Base-by-base conservation (phyloP, 768 basidiomycete genomes). In the Leucosporidium creatinivorum region DNA sequence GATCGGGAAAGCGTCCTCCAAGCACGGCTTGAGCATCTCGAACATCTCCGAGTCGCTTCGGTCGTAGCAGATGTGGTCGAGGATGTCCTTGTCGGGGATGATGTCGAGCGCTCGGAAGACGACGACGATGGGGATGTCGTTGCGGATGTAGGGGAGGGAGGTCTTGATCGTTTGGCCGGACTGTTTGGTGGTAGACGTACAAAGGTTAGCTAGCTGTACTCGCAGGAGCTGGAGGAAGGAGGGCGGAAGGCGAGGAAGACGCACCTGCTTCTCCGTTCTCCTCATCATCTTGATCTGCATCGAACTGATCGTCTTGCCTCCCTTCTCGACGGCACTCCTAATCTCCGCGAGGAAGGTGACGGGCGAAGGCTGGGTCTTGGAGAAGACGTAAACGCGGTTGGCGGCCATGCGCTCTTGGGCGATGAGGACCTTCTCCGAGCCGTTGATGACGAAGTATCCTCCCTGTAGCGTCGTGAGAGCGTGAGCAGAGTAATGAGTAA, bases 401-500 rank as follows among this genome's bases (percentile, higher is more conserved):
- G 92, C 93, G 15, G 96, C 94, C 93, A 98, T 98, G 61, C 96
- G 87, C 78, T 99, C 96, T 79, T 99, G 96, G 2, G 96, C 96
- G 78, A 99, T 99, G 69, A 99, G 83, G n/a, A 99, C 96, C 79
- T 99, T 99, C 78, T 99, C 96, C 3, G 96, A 98, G 18, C 96
- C 96, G 74, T 97, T 98, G 81, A 99, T 97, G 77, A 99, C 91
- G 78, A 99, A 99, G 78, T 99, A 99, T 58, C 96, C 96, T 78
- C 96, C 96, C 49, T 93, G 74, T 17, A 8, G 12, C 23, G 12
- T 8, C 10, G 17, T 49, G 21, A n/a, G 4, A 30, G 31, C 4
- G 54, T 62, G 58, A 57, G 50, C 59, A 47, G 48, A 56, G 28
- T 63, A 52, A 28, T 3, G 8, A 30, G 13, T 23, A 13, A 28